Evolutionary conservation across 768 basidiomycete genomes (phyloP).

Genomic region (Dacryopinax spathularia): DNA sequence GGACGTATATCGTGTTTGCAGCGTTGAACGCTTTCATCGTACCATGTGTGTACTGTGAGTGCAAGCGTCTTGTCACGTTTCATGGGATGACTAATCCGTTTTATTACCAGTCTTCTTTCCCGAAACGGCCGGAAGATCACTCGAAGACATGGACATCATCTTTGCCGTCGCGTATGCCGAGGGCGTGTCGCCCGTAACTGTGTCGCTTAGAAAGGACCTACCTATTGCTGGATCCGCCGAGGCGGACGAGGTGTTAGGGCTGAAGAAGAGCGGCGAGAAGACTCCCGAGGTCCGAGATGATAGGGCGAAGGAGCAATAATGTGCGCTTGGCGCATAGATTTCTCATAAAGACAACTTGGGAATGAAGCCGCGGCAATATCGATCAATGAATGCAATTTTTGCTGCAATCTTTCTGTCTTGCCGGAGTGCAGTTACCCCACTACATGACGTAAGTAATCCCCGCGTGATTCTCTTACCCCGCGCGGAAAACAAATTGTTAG

Average conservation of each 20-base stretch:
- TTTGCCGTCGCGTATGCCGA: conserved; percentile 5
- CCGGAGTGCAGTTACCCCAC: no score
- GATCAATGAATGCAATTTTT: no score
- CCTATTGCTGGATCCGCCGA: not conserved
- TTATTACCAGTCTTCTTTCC: conserved; percentile 7
- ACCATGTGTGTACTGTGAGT: conserved; percentile 34
- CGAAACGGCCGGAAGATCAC: conserved; percentile 9
- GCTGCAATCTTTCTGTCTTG: no score
- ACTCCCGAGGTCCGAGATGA: not conserved
- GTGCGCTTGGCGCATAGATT: no score
- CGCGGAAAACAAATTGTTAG: no score
- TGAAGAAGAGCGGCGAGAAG: not conserved
- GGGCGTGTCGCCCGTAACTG: not conserved
- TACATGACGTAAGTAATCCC: no score
- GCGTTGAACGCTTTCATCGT: conserved; percentile 42
- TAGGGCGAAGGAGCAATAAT: not conserved
- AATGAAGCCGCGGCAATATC: no score
- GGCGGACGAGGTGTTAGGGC: conserved; percentile 1
- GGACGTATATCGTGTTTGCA: conserved; percentile 50
- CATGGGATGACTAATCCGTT: not conserved
- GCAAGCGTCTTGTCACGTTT: not conserved
- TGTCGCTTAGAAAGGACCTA: not conserved
- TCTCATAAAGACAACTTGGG: no score
- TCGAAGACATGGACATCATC: conserved; percentile 12
- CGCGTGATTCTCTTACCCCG: no score